Evolutionary conservation across 2,329 filamentous ascomycete species (phyloP), one percentile per base, ranked within the genome.

Genomic region (Diplodia mutila): DNA sequence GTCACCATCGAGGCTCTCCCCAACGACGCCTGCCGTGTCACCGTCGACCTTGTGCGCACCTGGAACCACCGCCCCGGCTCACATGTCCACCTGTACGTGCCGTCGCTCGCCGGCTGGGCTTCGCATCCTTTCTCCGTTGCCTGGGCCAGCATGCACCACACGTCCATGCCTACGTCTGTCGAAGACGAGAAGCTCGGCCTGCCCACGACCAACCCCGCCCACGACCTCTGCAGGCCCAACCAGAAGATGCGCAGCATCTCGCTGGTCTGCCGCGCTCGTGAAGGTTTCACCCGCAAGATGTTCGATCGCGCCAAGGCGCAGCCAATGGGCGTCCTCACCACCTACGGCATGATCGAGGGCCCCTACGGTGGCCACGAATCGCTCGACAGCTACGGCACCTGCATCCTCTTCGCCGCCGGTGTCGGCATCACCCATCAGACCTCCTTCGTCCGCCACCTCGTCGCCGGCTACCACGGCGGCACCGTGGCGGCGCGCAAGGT

Each of bases 401-500:
- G 91, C 34, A 87, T 94, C 77, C 85, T 94, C 48, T 92, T 94
- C 75, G 91, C 91, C 0, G 91, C 91, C 67, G 91, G 91, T 73
- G 90, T 94, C 14, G 91, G 91, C 70, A 91, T 94, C 73, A 93
- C 91, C 0, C 91, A 94, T 73, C 90, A 91, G 70, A 87, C 93
- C 29, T 90, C 90, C 64, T 90, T 92, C 76, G 86, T 94, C 48
- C 88, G 89, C 67, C 87, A 92, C 70, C 85, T 94, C 0, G 87
- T 94, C 32, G 82, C 84, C 6, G 90, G 90, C 48, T 91, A 86
- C 76, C 84, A 85, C 69, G 87, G 89, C 70, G 88, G 89, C 67
- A 92, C 89, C 0, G 88, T 90, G 6, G 89, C 90, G 0, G 88
- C 90, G 1, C 87, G 90, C 70, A 91, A 89, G 75, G 84, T 94